phyloP scores from a whole-genome alignment of 2,329 filamentous ascomycete species.

The Neonectria faginata region DNA sequence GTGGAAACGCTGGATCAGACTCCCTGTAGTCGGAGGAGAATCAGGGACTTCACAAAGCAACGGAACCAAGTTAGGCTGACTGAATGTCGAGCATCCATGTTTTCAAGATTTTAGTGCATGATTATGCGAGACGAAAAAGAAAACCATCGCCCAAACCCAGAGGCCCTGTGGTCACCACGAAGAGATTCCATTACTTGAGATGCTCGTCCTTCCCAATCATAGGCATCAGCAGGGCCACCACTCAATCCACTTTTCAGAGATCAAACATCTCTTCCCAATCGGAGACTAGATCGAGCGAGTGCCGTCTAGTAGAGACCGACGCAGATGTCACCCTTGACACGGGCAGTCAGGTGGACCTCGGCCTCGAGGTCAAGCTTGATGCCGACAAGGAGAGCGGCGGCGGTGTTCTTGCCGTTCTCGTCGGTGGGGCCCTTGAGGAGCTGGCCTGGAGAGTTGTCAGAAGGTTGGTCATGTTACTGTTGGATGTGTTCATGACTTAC shows the following conservation, averaged over 20 bases:
- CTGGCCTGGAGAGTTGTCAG: conserved; percentile 53
- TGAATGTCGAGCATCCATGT: neutral
- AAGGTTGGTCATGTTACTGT: neutral
- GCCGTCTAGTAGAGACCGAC: conserved; percentile 52
- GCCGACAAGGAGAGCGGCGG: conserved; percentile 68
- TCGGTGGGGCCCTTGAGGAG: conserved; percentile 69
- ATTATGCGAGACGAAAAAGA: neutral
- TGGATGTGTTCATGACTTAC: conserved; percentile 40
- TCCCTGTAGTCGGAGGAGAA: neutral
- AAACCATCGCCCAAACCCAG: conserved; percentile 9
- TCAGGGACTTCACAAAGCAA: neutral
- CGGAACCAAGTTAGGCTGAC: neutral
- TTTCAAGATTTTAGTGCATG: conserved; percentile 9
- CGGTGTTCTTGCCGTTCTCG: conserved; percentile 67
- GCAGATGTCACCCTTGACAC: conserved; percentile 71
- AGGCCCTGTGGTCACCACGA: conserved; percentile 3
- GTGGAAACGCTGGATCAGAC: too few species aligned
- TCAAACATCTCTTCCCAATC: conserved; percentile 12
- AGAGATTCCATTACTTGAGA: conserved; percentile 11
- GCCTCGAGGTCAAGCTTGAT: conserved; percentile 74
- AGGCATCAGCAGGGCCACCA: conserved; percentile 17
- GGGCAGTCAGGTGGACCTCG: conserved; percentile 70
- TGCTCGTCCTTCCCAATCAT: conserved; percentile 11
- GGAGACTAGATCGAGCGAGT: neutral
- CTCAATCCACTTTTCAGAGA: conserved; percentile 10